These are phyloP conservation scores for Aspergillus sp. DNA, from an alignment of 2,329 filamentous ascomycete genomes.

Conservation along the genomic window DNA sequence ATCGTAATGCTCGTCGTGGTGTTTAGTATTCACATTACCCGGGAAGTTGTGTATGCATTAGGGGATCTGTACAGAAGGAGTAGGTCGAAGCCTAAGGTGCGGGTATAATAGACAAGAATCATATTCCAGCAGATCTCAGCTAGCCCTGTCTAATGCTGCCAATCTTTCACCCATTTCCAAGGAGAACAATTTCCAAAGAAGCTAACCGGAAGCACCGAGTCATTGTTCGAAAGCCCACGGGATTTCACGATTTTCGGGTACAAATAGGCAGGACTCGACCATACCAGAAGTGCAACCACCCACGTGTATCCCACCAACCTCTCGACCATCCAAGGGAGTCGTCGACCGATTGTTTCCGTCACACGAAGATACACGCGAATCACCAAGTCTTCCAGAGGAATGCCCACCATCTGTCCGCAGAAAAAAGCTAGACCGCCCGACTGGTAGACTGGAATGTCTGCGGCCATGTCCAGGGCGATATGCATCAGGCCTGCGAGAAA, in stretches of 20 bases:
- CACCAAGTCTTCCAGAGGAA: conserved; percentile 4
- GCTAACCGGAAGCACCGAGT: conserved; percentile 6
- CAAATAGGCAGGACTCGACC: conserved; percentile 6
- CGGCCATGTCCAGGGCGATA: conserved; percentile 4
- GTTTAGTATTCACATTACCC: not conserved
- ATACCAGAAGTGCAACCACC: conserved; percentile 4
- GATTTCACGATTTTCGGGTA: conserved; percentile 5
- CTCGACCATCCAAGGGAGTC: not conserved
- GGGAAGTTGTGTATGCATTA: not conserved
- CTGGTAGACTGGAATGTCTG: not conserved
- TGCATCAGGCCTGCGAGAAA: conserved; percentile 9
- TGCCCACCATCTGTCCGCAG: conserved; percentile 1
- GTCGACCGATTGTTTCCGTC: not conserved
- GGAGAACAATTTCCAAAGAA: too few species aligned
- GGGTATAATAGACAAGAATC: too few species aligned
- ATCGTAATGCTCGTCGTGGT: too few species aligned
- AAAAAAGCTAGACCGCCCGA: conserved; percentile 5
- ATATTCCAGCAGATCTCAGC: too few species aligned
- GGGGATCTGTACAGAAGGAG: too few species aligned
- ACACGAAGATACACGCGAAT: not conserved
- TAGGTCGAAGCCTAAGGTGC: too few species aligned
- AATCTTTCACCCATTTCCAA: too few species aligned
- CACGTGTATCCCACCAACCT: conserved; percentile 2
- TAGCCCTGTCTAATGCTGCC: too few species aligned
- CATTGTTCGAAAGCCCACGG: not conserved